Percentiles rank a stretch among this genome's conserved stretches.
These are phyloP conservation scores for Leccinum uliginosum DNA, from an alignment of 768 basidiomycete genomes.

Conservation along the genomic window DNA sequence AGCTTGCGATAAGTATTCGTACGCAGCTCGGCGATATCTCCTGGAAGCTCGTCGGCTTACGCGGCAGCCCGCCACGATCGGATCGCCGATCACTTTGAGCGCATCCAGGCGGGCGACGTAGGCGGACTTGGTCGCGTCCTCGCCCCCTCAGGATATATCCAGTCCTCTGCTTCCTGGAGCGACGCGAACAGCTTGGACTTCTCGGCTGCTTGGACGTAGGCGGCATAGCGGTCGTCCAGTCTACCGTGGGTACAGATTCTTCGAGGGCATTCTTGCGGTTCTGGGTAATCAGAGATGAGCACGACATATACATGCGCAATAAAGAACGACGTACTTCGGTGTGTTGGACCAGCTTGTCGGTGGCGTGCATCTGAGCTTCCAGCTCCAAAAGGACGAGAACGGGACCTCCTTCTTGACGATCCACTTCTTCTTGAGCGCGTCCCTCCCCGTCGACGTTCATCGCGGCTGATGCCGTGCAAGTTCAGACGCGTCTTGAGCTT, in stretches of 20 bases:
- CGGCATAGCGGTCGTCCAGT: conserved; percentile 81
- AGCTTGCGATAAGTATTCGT: conserved; percentile 80
- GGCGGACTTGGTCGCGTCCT: conserved; percentile 93
- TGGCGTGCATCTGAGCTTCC: conserved; percentile 84
- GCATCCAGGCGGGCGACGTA: conserved; percentile 81
- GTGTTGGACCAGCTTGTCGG: conserved; percentile 95
- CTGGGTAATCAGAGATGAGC: conserved; percentile 34
- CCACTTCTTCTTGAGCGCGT: conserved; percentile 75
- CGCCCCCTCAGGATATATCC: conserved; percentile 95
- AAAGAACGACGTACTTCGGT: conserved; percentile 68
- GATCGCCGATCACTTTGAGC: conserved; percentile 80
- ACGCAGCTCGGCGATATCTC: conserved; percentile 68
- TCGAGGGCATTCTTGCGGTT: conserved; percentile 99
- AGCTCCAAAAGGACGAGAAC: conserved; percentile 69
- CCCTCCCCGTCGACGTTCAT: conserved; percentile 65
- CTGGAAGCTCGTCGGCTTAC: conserved; percentile 80
- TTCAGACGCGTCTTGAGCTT: conserved; percentile 91
- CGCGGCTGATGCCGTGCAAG: conserved; percentile 66
- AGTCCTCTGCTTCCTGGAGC: conserved; percentile 82
- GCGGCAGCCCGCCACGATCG: conserved; percentile 75
- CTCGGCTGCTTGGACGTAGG: conserved; percentile 71
- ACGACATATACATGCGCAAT: conserved; percentile 1
- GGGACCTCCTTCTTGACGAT: conserved; percentile 80
- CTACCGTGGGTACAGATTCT: conserved; percentile 92
- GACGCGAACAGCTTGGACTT: conserved; percentile 70